Base-by-base conservation (phyloP, 352 stramenopile species). In the Phytophthora quininea region DNA sequence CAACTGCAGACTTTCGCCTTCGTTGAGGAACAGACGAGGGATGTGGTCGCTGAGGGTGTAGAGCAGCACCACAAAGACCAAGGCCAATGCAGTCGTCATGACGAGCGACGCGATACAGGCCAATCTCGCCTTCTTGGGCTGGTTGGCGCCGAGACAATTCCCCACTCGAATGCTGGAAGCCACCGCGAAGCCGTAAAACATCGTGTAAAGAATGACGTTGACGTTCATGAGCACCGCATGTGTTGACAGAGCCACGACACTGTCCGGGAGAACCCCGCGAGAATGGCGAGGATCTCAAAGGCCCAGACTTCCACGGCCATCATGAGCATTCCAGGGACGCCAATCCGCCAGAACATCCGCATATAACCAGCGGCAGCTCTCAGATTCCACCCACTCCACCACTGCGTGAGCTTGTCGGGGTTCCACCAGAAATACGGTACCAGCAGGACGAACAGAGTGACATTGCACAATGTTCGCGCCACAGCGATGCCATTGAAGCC, bases 401-500 rank as follows among this genome's bases (percentile, higher is more conserved):
- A 83, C 33, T 60, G 57, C 3, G 33, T 69, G 49, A 76, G 52
- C 46, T 75, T 52, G 48, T 57, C 24, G 9, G 73, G 76, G 6
- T 60, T 50, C 43, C 52, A 74, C 11, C 69, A 53, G 45, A 93
- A 88, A 59, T 86, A 90, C 31, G 77, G 62, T 2, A 87, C 58
- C 1, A 92, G 58, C 6, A 71, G 53, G 1, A 85, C 19, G 0
- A 82, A 40, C 19, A 91, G 70, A 37, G 71, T 71, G 12, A 86
- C 60, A 43, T 77, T 78, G 5, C 78, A 74, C 32, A 92, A 32
- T 7, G 76, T 70, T 27, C 82, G 73, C 2, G 82, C 80, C 14
- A 94, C 61, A 7, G 88, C 82, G n/a, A 87, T 89, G 9, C 86
- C 86, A 1, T 89, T 64, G 56, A 90, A 97, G 11, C 86, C 86